A percentile compares a stretch with the other conserved stretches of the same genome.
Evolutionary conservation across 495 filamentous ascomycete species (phyloP).

Genomic region (Penicillium riverlandense): DNA sequence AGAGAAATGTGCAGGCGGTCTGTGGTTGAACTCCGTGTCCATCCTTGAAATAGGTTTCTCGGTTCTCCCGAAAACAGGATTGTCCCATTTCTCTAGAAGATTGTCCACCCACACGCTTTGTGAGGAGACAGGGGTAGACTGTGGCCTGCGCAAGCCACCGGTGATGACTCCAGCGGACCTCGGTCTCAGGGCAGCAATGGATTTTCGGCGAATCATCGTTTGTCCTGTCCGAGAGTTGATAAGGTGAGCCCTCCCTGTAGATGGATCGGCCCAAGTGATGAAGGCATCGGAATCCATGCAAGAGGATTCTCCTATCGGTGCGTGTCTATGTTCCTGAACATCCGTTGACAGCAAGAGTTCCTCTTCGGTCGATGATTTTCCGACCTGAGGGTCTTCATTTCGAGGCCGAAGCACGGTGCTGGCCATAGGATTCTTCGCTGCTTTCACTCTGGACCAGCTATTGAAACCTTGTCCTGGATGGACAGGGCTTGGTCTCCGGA

Average conservation of each 20-base stretch:
- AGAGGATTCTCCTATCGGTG: background rate
- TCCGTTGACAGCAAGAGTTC: background rate
- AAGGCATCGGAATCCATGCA: constrained; percentile 20
- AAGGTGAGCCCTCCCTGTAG: constrained; percentile 48
- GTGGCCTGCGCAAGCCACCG: constrained; percentile 2
- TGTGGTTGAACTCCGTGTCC: constrained; percentile 4
- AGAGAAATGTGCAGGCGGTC: background rate
- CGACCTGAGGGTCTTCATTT: background rate
- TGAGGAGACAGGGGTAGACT: constrained; percentile 4
- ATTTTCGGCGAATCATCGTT: constrained; percentile 17
- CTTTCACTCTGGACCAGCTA: constrained; percentile 64
- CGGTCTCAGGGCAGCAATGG: background rate
- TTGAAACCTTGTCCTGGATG: constrained; percentile 35
- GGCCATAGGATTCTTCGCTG: constrained; percentile 25
- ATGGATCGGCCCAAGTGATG: constrained; percentile 62
- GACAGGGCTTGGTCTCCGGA: constrained; percentile 11
- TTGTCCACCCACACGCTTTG: constrained; percentile 29
- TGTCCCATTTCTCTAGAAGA: constrained; percentile 46
- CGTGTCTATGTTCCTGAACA: background rate
- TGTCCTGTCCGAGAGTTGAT: constrained; percentile 60
- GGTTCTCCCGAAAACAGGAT: constrained; percentile 51
- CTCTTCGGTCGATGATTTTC: background rate
- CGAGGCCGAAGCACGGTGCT: background rate
- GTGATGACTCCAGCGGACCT: background rate
- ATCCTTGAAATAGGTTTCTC: constrained; percentile 42